Evolutionary conservation across 257 asterid genomes (phyloP).

Genomic region (Verbena officinalis): DNA sequence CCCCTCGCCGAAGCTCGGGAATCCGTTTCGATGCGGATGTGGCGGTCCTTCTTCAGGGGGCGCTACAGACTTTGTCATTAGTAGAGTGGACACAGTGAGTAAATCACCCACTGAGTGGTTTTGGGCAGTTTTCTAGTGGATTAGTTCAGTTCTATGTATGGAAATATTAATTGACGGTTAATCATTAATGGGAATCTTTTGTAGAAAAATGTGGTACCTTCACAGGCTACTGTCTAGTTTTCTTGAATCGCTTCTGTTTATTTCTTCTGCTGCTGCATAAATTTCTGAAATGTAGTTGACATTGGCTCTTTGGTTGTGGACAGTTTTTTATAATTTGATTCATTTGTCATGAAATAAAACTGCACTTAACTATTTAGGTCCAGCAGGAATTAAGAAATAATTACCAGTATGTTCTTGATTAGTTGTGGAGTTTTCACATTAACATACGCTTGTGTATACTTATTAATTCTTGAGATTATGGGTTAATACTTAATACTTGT

Average conservation of each 20-base stretch:
- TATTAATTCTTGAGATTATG: background rate
- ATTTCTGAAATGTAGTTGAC: background rate
- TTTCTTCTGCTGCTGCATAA: background rate
- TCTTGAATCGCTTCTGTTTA: background rate
- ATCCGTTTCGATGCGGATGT: too few relatives aligned
- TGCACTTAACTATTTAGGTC: background rate
- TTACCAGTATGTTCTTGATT: slow-evolving; percentile 7
- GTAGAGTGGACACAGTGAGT: background rate
- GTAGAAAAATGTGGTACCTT: background rate
- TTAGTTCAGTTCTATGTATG: background rate
- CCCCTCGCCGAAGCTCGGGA: too few relatives aligned
- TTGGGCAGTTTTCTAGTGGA: background rate
- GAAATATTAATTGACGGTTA: background rate
- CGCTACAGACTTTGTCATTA: too few relatives aligned
- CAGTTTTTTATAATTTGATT: background rate
- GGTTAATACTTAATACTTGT: background rate
- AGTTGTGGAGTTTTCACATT: background rate
- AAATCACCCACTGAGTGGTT: background rate
- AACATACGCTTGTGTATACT: background rate
- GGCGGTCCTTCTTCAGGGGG: too few relatives aligned
- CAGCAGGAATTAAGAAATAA: slow-evolving; percentile 9
- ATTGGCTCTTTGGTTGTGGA: background rate
- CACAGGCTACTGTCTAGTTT: background rate
- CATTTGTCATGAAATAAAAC: background rate
- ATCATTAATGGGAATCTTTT: background rate